Evolutionary conservation across 768 basidiomycete genomes (phyloP), one percentile per base, ranked within the genome.

Genomic region (Suillus subaureus): DNA sequence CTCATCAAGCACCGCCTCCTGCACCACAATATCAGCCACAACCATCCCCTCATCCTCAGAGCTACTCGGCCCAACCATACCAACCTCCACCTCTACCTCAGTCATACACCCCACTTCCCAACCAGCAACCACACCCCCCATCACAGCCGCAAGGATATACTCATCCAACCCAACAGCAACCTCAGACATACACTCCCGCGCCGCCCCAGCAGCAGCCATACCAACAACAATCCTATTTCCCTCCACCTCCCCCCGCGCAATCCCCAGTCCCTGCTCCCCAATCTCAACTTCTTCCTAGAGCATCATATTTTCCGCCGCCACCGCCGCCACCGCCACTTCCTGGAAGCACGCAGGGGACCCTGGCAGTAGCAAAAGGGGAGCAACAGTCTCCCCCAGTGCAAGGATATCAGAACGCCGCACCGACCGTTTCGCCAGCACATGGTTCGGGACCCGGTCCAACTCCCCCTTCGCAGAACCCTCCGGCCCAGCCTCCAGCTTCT

Each of bases 41-140:
- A 70, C 72, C 23, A 82, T 81, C 71, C 79, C 80, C 1, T 67
- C 77, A 51, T 80, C 81, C 40, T 45, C 68, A 49, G 62, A 35
- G 64, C 35, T 33, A 45, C 26, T 55, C 52, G 26, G 21, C 74
- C 23, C 28, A 71, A 42, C 69, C 72, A n/a, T 65, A 61, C 56
- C 51, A 67, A 42, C 61, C 65, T 28, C 54, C 52, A 37, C 47
- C 51, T 35, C 66, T 63, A 8, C 70, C 69, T 28, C 72, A 67
- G 33, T 45, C 57, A 43, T 52, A 51, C 39, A 28, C 40, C 16
- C 60, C 62, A 49, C 61, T 37, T 57, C 56, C 37, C n/a, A 57
- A 43, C 18, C 74, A 72, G 15, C 68, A 68, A 37, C 26, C 58
- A 52, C 62, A 64, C 28, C 8, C 61, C 31, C 52, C 47, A 16